Base-by-base conservation (phyloP, 805 yeast genomes). In the Naumovozyma dairenensis region DNA sequence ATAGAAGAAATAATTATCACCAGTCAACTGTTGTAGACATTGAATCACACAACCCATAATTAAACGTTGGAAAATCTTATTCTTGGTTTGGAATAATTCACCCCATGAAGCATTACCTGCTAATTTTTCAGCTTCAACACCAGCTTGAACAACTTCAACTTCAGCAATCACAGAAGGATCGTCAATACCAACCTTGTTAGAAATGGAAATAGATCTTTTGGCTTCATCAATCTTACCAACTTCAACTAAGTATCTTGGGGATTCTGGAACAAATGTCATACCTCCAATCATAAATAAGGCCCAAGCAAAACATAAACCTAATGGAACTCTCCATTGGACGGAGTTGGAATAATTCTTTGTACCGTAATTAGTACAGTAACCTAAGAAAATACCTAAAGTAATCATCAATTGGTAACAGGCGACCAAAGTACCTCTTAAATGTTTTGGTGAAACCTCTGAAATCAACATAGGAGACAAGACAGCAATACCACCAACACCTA, bases 391-490 rank as follows among this genome's bases (percentile, higher is more conserved):
- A 62, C 84, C 84, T 31, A 72, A 60, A 25, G 84, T 77, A 44
- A 76, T 70, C 68, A 68, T 71, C 52, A 78, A 63, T 59, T 78
- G 84, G 65, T 67, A 78, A 46, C 74, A 69, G 29, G 77, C 71
- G 32, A 78, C 83, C 39, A 77, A 66, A 25, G 80, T 65, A 55
- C 83, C 83, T 69, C 84, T 72, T 32, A 77, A 59, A 32, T 68
- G 69, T 47, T 73, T 76, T 45, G 85, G 85, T 35, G 83, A 60
- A 37, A 77, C 65, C 55, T 78, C 85, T 28, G 78, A 67, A 46
- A 76, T 75, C 57, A 76, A 74, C 53, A 82, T 60, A 30, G 89
- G 86, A 21, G 78, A 80, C 37, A 78, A 65, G 29, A 84, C 82
- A 26, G 86, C 72, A 21, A 80, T 66, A 36, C 73, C 71, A 43